phyloP scores from a whole-genome alignment of 1,284 basidiomycete species.

The Mrakiaceae sp. region DNA sequence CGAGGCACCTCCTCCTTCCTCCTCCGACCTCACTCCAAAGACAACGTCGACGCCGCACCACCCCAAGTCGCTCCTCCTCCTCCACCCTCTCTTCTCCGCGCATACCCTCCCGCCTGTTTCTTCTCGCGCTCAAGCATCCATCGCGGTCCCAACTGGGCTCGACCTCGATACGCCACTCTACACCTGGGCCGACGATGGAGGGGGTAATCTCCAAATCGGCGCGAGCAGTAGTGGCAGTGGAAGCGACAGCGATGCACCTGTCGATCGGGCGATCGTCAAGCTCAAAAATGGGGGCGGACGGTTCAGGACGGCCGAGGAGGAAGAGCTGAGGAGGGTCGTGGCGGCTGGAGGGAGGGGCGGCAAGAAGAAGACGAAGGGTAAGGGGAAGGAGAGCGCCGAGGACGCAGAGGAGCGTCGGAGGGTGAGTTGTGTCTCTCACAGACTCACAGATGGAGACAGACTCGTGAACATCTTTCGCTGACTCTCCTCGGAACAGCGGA shows the following conservation, averaged over 20 bases:
- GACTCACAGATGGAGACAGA: neutral
- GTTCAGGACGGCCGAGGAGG: conserved; percentile 30
- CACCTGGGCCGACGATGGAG: neutral
- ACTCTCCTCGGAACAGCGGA: conserved; percentile 42
- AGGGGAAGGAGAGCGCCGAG: conserved; percentile 23
- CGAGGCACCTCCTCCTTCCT: neutral
- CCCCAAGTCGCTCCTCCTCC: conserved; percentile 80
- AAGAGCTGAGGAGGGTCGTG: conserved; percentile 34
- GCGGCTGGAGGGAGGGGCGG: conserved; percentile 27
- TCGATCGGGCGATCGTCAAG: neutral
- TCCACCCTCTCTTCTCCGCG: conserved; percentile 64
- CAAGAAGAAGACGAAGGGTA: conserved; percentile 27
- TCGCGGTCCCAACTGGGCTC: conserved; percentile 69
- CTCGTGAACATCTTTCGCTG: neutral
- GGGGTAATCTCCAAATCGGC: conserved; percentile 7
- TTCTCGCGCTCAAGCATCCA: conserved; percentile 61
- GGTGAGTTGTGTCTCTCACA: conserved; percentile 26
- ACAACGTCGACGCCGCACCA: conserved; percentile 19
- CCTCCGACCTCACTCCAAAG: neutral
- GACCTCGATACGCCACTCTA: conserved; percentile 74
- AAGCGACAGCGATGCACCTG: conserved; percentile 27
- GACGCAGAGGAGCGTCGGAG: conserved; percentile 28
- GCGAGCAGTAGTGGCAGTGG: conserved; percentile 20
- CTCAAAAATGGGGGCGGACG: neutral
- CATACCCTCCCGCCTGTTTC: conserved; percentile 84